These are phyloP conservation scores for Malus fusca DNA, from an alignment of 306 rosid genomes.

Conservation along the genomic window DNA sequence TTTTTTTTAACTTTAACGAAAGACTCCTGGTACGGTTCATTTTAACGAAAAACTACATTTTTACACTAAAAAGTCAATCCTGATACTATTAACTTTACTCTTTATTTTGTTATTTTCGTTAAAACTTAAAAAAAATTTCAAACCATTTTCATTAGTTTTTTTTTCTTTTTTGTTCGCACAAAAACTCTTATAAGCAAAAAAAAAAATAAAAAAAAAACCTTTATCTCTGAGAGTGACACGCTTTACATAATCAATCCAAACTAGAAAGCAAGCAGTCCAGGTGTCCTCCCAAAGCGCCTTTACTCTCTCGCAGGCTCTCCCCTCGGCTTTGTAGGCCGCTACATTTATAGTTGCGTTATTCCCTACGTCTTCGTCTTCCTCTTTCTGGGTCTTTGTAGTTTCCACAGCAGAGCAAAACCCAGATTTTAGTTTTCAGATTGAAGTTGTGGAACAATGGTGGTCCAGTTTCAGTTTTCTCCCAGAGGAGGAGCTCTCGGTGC, in stretches of 20 bases:
- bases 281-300: slow-evolving; percentile 53
- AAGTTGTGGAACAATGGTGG: slow-evolving; percentile 11
- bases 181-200: neutral
- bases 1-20: too few relatives aligned
- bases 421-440: slow-evolving; percentile 24
- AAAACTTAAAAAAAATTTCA: too few relatives aligned
- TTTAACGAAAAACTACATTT: too few relatives aligned
- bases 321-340: neutral
- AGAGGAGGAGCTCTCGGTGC: slow-evolving; percentile 37
- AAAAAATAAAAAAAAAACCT: neutral
- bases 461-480: slow-evolving; percentile 28
- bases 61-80: too few relatives aligned
- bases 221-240: slow-evolving; percentile 36
- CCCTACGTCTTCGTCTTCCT: neutral
- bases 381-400: neutral
- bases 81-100: too few relatives aligned
- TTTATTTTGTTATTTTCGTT: too few relatives aligned
- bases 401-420: slow-evolving; percentile 3
- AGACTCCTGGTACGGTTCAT: accelerated
- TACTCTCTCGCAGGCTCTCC: slow-evolving; percentile 5
- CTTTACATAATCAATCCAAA: slow-evolving; percentile 30
- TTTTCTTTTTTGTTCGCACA: slow-evolving; percentile 11
- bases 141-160: too few relatives aligned
- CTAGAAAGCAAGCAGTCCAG: slow-evolving; percentile 29
- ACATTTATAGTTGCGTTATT: slow-evolving; percentile 5